Evolutionary conservation across 202 grass and related monocot species (phyloP), one percentile per base, ranked within the genome.

Genomic region (Alloteropsis angusta): DNA sequence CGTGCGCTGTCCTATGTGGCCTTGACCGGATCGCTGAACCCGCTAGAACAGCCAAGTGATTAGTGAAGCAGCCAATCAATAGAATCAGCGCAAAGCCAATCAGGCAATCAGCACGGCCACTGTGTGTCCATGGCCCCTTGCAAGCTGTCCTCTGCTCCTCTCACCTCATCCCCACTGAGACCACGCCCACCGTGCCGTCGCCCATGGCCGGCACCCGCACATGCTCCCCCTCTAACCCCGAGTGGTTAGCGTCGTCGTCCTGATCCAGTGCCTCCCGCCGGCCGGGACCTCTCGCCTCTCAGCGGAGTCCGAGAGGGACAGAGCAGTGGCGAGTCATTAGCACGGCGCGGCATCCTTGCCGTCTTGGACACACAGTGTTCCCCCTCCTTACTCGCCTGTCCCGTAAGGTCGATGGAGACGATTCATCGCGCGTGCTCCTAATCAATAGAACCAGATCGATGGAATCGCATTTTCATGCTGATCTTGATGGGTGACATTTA

Each of bases 161-260:
- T 6, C 55, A 4, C 7, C 23, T 7, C 10, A 7, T 0, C 7
- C n/a, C 37, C 2, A 57, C 14, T 21, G 23, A 45, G 55, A 26
- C 32, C 72, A 59, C 37, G 36, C 55, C 28, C 28, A 45, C 53
- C 53, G 48, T 11, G 18, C 50, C 7, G 1, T 5, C 36, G 36
- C 13, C 35, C 30, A 46, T 35, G 44, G 15, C 62, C 63, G 64
- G 77, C 82, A 84, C 6, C 42, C 19, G 21, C 82, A 84, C 82
- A 84, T 77, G 82, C 34, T 22, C 16, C 14, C 18, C 12, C 28
- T 4, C 18, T 53, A 49, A 14, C 43, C 64, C 43, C 22, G 28
- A 54, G 65, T 42, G 32, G 74, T 71, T 78, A 21, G 42, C 41
- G 7, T 9, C 9, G 35, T 30, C 54, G 22, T 56, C 53, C 9